Evolutionary conservation across 1,139 yeast species (phyloP).

Genomic region (Taiozyma sp.): DNA sequence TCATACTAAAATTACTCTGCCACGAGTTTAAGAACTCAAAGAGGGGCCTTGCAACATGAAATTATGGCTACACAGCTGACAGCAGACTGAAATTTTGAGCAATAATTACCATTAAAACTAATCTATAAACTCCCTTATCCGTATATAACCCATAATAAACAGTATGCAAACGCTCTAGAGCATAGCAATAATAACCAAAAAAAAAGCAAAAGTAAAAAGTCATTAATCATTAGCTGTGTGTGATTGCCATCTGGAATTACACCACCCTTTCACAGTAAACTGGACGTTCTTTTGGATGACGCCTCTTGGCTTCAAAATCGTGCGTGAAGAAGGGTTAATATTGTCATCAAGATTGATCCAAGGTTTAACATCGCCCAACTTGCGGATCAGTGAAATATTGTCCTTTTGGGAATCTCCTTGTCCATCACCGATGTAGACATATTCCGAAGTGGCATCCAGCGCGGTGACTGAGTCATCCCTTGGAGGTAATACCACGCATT

Average conservation of each 20-base stretch:
- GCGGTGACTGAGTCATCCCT: slow-evolving; percentile 29
- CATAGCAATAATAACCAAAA: background rate
- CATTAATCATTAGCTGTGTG: background rate
- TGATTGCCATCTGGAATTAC: slow-evolving; percentile 41
- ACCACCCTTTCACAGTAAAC: slow-evolving; percentile 50
- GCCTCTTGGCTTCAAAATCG: slow-evolving; percentile 18
- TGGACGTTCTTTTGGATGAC: slow-evolving; percentile 29
- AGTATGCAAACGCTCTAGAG: background rate
- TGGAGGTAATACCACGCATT: slow-evolving; percentile 41
- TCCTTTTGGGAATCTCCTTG: slow-evolving; percentile 1
- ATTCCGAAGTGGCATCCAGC: slow-evolving; percentile 23
- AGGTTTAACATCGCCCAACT: slow-evolving; percentile 32
- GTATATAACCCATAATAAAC: background rate
- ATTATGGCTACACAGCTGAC: background rate
- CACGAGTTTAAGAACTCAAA: too few species aligned
- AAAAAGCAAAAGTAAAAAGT: background rate
- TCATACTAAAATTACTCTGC: background rate
- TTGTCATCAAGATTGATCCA: slow-evolving; percentile 30
- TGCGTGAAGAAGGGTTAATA: slow-evolving; percentile 3
- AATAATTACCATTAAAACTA: background rate
- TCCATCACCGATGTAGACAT: slow-evolving; percentile 26
- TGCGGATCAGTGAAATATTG: slow-evolving; percentile 20
- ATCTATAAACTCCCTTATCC: background rate
- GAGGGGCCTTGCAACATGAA: too few species aligned
- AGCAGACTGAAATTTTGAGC: background rate